Evolutionary conservation across 179 eudicot species (phyloP).

Genomic region (Corrigiola litoralis): DNA sequence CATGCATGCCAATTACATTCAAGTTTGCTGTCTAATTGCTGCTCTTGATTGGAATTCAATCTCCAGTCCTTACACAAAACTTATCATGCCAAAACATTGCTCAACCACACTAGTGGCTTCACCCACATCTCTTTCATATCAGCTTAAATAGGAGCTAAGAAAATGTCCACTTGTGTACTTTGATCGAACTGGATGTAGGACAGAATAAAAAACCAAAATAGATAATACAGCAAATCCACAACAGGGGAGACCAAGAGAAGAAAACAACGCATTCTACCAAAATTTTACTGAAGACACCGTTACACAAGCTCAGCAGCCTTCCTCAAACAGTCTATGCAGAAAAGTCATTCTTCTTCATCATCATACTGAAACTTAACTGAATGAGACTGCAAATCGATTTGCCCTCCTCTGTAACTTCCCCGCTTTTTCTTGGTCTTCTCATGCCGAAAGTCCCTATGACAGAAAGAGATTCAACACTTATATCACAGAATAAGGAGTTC

Average conservation of each 20-base stretch:
- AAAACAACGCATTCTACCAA: constrained; percentile 12
- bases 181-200: too few species aligned
- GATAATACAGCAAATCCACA: background rate
- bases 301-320: background rate
- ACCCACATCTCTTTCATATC: too few species aligned
- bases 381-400: constrained; percentile 73
- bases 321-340: background rate
- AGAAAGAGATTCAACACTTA: too few species aligned
- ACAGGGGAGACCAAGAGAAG: background rate
- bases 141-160: too few species aligned
- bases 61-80: too few species aligned
- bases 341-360: constrained; percentile 54
- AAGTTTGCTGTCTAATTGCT: background rate
- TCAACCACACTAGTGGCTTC: too few species aligned
- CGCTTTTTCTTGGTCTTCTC: constrained; percentile 98
- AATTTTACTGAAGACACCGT: constrained; percentile 7
- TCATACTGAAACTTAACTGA: constrained; percentile 79
- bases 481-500: too few species aligned
- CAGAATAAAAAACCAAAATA: background rate
- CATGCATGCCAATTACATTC: too few species aligned
- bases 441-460: constrained; percentile 71
- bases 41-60: background rate
- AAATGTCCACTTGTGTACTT: too few species aligned
- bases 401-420: constrained; percentile 90
- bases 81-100: background rate